Conservation (phyloP, 345 rosid species). For the Salix viminalis region DNA sequence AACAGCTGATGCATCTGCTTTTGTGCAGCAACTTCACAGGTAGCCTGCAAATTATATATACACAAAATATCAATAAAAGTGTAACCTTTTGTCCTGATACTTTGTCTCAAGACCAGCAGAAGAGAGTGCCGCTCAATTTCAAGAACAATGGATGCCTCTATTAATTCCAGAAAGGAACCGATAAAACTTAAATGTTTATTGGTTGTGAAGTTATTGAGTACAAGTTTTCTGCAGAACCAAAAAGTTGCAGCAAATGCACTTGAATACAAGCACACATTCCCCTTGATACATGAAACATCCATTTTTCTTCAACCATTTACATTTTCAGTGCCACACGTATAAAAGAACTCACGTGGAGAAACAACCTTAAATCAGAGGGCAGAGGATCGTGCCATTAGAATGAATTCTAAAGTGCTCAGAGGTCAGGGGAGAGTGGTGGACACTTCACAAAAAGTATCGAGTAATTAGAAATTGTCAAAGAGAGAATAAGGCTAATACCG, state of each 20-base stretch:
- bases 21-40: conserved; percentile 67
- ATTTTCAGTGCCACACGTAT: background rate
- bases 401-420: background rate
- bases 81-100: background rate
- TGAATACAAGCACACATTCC: background rate
- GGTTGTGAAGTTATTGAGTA: background rate
- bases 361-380: background rate
- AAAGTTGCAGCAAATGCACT: background rate
- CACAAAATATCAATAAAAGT: background rate
- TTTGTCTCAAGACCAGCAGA: no score
- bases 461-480: background rate
- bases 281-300: background rate
- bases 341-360: background rate
- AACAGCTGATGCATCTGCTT: conserved; percentile 79
- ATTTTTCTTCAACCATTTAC: background rate
- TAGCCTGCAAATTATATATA: conserved; percentile 45
- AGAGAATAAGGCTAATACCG: background rate
- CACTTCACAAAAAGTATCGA: background rate
- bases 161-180: no score
- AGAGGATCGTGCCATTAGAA: background rate
- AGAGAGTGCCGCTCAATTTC: no score
- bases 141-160: no score
- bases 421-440: background rate
- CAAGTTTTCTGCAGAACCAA: background rate
- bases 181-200: no score